Evolutionary conservation across 2,329 filamentous ascomycete species (phyloP).

Genomic region (Colletotrichum kahawae): DNA sequence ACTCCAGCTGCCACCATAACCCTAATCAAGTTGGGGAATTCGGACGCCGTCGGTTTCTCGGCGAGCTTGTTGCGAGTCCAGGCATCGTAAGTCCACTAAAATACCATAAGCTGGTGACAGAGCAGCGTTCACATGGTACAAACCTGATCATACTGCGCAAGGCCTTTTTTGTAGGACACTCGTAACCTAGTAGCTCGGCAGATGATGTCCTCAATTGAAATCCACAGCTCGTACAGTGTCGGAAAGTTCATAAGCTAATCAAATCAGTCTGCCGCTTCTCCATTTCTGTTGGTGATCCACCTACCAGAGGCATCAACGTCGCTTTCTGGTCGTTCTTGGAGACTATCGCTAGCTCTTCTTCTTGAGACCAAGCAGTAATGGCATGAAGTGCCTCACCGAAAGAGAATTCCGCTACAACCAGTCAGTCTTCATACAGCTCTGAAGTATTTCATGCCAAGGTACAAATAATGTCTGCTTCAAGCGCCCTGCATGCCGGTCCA

Average conservation of each 20-base stretch:
- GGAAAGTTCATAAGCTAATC: not conserved
- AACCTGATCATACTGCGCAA: not conserved
- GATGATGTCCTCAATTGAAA: not conserved
- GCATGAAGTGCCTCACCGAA: conserved; percentile 29
- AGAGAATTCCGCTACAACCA: conserved; percentile 28
- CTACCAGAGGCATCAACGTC: conserved; percentile 31
- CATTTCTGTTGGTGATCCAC: not conserved
- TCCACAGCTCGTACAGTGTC: not conserved
- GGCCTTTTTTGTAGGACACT: not conserved
- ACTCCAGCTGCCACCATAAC: conserved; percentile 25
- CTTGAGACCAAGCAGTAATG: conserved; percentile 26
- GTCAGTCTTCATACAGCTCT: not conserved
- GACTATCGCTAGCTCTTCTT: conserved; percentile 26
- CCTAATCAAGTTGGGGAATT: conserved; percentile 24
- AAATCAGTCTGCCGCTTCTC: not conserved
- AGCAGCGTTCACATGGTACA: not conserved
- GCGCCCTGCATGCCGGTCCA: not conserved
- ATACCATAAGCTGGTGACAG: not conserved
- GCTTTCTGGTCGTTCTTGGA: conserved; percentile 33
- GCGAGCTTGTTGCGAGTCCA: not conserved
- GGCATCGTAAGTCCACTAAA: not conserved
- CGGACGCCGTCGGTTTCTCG: conserved; percentile 4
- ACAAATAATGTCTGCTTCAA: conserved; percentile 9
- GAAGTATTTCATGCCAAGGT: not conserved
- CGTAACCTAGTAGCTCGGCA: not conserved